A percentile compares a stretch with the other conserved stretches of the same genome.
phyloP scores from a whole-genome alignment of 169 alveolate genomes.

The Neospora caninum region DNA sequence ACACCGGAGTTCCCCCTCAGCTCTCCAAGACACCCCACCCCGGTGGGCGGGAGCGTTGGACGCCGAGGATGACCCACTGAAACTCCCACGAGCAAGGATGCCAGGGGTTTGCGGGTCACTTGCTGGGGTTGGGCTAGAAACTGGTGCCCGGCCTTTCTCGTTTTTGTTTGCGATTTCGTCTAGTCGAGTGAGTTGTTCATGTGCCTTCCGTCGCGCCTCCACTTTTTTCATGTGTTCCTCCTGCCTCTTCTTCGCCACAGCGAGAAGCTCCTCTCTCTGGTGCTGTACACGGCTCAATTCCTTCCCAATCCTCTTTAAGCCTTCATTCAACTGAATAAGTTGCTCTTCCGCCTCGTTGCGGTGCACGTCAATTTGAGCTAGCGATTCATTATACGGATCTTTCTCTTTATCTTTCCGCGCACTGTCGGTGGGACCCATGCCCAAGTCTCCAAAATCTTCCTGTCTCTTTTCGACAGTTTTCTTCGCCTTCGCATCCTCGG shows the following conservation, averaged over 20 bases:
- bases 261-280: constrained; percentile 1
- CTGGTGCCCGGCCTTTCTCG: neutral
- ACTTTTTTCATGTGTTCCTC: neutral
- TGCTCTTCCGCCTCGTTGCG: neutral
- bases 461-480: neutral
- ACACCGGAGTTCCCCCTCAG: constrained; percentile 30
- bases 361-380: neutral
- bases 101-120: neutral
- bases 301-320: neutral
- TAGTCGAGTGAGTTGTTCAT: neutral
- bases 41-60: neutral
- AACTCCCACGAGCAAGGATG: neutral
- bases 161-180: neutral
- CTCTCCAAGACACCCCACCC: constrained; percentile 11
- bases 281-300: neutral
- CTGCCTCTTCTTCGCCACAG: neutral
- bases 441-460: neutral
- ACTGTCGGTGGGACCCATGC: neutral
- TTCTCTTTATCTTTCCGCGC: neutral
- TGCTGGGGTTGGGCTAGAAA: neutral
- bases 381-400: neutral
- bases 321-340: neutral
- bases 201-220: neutral
- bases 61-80: neutral
- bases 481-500: neutral